Evolutionary conservation across 352 stramenopile genomes (phyloP).

Genomic region (Thalassiosira gravida): DNA sequence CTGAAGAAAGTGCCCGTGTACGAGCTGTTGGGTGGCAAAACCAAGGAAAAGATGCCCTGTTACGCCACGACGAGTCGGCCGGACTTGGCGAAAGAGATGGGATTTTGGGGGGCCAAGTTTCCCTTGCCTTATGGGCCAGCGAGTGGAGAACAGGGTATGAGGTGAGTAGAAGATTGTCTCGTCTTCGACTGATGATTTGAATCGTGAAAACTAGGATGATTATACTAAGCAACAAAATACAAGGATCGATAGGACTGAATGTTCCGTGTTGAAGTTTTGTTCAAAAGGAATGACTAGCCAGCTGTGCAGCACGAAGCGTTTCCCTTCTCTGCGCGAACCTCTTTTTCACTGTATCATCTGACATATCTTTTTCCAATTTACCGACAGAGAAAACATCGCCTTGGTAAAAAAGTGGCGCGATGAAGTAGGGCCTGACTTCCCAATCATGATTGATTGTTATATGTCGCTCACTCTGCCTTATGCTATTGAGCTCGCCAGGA

Average conservation of each 20-base stretch:
- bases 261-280: too few species aligned
- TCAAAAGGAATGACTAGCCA: too few species aligned
- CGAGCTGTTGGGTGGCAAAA: conserved; percentile 71
- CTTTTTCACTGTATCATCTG: too few species aligned
- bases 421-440: conserved; percentile 65
- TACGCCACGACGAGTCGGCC: conserved; percentile 74
- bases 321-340: too few species aligned
- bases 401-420: conserved; percentile 70
- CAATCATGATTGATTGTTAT: conserved; percentile 76
- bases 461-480: conserved; percentile 73
- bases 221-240: too few species aligned
- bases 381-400: too few species aligned
- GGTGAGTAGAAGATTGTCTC: conserved; percentile 30
- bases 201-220: too few species aligned
- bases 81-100: conserved; percentile 69
- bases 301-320: too few species aligned
- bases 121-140: conserved; percentile 68
- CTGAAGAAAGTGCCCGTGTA: conserved; percentile 65
- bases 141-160: conserved; percentile 62
- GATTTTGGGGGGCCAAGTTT: conserved; percentile 74
- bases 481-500: conserved; percentile 63
- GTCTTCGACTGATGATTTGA: neutral
- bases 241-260: too few species aligned
- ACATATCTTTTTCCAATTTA: too few species aligned
- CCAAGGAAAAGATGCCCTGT: conserved; percentile 69